Evolutionary conservation across 1,139 yeast species (phyloP), one percentile per base, ranked within the genome.

Genomic region (Taphrina populina): DNA sequence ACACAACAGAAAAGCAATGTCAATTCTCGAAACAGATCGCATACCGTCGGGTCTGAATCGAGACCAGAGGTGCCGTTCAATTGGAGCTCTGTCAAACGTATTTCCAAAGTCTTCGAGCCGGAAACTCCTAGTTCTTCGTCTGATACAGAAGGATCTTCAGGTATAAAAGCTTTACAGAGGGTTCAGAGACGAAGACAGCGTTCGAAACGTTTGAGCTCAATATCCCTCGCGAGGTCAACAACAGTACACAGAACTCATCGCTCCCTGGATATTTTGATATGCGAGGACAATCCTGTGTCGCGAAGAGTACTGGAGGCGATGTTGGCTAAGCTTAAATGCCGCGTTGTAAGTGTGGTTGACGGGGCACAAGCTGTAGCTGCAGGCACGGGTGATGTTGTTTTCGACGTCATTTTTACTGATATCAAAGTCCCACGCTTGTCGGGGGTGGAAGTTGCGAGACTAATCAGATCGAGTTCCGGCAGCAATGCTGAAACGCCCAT

Each of bases 241-340:
- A 21, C 8, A 4, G 15, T 7, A 7, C 17, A 19, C 19, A 32
- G 54, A 8, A 27, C 29, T 1, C 63, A 61, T 40, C 60, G 70
- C 17, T 64, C 69, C 1, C 63, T 85, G 59, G 94, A 87, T 67
- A 82, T 88, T 2, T 71, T 90, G 49, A 76, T 88, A 29, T 88
- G 96, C 70, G 96, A 88, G 65, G 88, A 94, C 2, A 86, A 86
- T 60, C 92, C 96, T 0, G 84, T 84, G 52, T 83, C 86, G 61
- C 71, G 95, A 46, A 88, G 81, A 66, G 77, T 86, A 10, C 77
- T 84, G 39, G 78, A 81, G 47, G 79, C 77, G 58, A 75, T 83
- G 63, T 71, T 92, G 59, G 88, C 82, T 59, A 75, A 77, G 56
- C 69, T 84, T 30, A 95, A 95, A 0, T 88, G 96, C 70, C 79